Evolutionary conservation across 768 basidiomycete genomes (phyloP).

Genomic region (Albatrellus ellisii): DNA sequence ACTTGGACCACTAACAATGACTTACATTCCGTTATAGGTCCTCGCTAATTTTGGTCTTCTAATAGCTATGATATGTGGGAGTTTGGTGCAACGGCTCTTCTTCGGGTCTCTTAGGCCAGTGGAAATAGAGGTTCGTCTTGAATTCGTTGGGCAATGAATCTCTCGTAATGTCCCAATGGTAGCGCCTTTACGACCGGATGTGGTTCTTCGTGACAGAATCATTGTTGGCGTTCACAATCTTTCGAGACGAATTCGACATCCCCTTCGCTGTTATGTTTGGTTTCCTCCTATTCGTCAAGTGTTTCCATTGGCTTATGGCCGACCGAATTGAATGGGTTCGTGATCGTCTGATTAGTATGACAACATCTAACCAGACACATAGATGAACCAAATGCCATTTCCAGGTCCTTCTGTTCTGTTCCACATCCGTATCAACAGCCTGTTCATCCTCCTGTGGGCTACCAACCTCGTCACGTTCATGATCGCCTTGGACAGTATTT

Average conservation of each 20-base stretch:
- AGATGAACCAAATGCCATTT: conserved; percentile 97
- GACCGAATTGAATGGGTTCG: conserved; percentile 95
- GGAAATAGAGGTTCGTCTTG: conserved; percentile 72
- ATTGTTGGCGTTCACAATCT: conserved; percentile 91
- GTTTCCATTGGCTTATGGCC: conserved; percentile 93
- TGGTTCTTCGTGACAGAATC: conserved; percentile 99
- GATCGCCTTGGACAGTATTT: conserved; percentile 69
- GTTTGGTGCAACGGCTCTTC: conserved; percentile 75
- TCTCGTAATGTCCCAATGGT: conserved; percentile 3
- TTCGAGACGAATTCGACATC: conserved; percentile 90
- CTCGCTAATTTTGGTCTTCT: conserved; percentile 86
- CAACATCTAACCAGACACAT: conserved; percentile 4
- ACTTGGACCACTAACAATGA: background rate
- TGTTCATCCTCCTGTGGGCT: conserved; percentile 64
- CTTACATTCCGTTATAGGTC: conserved; percentile 49
- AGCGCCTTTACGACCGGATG: conserved; percentile 91
- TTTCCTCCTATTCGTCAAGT: conserved; percentile 88
- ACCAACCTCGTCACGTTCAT: conserved; percentile 69
- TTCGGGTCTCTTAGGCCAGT: conserved; percentile 79
- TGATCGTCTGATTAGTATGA: conserved; percentile 6
- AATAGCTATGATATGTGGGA: conserved; percentile 60
- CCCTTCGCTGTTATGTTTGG: conserved; percentile 90
- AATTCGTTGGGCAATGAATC: background rate
- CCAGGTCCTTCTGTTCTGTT: conserved; percentile 75
- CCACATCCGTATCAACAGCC: conserved; percentile 66